Evolutionary conservation across 768 basidiomycete species (phyloP).

Genomic region (Suillus alpinus): DNA sequence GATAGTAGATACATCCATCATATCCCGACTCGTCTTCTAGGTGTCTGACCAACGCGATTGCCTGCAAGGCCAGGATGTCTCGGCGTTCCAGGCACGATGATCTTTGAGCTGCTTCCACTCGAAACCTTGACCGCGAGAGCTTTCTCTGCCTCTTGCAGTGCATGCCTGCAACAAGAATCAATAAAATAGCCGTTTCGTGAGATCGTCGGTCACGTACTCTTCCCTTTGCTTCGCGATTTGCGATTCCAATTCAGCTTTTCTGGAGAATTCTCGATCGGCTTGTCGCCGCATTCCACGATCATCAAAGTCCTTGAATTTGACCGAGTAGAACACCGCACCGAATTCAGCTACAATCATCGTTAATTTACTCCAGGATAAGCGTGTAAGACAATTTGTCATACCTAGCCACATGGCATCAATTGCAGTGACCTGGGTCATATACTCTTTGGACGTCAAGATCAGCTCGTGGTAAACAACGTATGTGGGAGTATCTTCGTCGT

Average conservation of each 20-base stretch:
- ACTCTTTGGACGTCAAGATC: slow-evolving; percentile 92
- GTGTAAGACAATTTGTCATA: slow-evolving; percentile 31
- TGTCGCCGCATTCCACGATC: slow-evolving; percentile 74
- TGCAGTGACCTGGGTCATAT: slow-evolving; percentile 99
- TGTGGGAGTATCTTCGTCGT: slow-evolving; percentile 77
- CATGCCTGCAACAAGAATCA: slow-evolving; percentile 40
- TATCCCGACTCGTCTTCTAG: slow-evolving; percentile 69
- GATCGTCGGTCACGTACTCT: slow-evolving; percentile 38
- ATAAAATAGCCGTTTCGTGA: background rate
- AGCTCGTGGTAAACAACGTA: slow-evolving; percentile 98
- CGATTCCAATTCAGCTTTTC: slow-evolving; percentile 85
- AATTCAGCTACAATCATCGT: slow-evolving; percentile 65
- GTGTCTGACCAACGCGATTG: slow-evolving; percentile 70
- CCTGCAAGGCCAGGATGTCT: slow-evolving; percentile 67
- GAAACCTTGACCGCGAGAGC: slow-evolving; percentile 53
- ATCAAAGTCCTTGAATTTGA: slow-evolving; percentile 97
- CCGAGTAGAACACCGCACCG: slow-evolving; percentile 95
- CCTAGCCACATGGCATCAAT: slow-evolving; percentile 98
- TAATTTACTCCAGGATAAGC: slow-evolving; percentile 5
- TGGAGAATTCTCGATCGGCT: slow-evolving; percentile 89
- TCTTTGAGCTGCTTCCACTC: slow-evolving; percentile 53
- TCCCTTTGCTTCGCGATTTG: slow-evolving; percentile 86
- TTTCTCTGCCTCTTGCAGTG: slow-evolving; percentile 62
- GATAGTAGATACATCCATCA: slow-evolving; percentile 25
- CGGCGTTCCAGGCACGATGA: slow-evolving; percentile 81